Evolutionary conservation across 2,329 filamentous ascomycete genomes (phyloP).

Genomic region (Trichoderma guizhouense): DNA sequence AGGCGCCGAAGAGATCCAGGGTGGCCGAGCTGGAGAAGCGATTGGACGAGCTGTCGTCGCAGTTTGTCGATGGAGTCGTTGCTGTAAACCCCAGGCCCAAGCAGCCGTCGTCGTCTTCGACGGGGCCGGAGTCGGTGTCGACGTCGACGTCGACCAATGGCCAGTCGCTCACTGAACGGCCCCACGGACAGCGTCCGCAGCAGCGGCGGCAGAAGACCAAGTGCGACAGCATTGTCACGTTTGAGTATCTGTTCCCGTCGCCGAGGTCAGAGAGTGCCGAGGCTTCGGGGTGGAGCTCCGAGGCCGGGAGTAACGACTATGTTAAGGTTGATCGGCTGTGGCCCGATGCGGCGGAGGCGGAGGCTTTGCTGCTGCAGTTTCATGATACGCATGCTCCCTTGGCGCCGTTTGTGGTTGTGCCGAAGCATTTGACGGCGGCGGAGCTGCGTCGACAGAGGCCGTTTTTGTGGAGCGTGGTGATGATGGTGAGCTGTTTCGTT

Average conservation of each 20-base stretch:
- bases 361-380: constrained; percentile 38
- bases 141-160: neutral
- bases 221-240: constrained; percentile 23
- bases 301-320: constrained; percentile 1
- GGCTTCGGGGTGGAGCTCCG: constrained; percentile 14
- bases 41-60: constrained; percentile 47
- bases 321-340: constrained; percentile 32
- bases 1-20: constrained; percentile 45
- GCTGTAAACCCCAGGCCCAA: neutral
- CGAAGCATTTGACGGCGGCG: constrained; percentile 34
- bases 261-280: constrained; percentile 24
- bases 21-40: constrained; percentile 51
- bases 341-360: constrained; percentile 42
- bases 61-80: constrained; percentile 33
- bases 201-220: constrained; percentile 4
- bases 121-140: neutral
- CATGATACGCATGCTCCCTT: constrained; percentile 33
- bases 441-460: constrained; percentile 39
- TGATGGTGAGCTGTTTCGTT: constrained; percentile 42
- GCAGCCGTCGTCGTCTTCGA: neutral
- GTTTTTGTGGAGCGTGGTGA: constrained; percentile 48
- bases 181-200: neutral
- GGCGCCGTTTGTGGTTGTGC: constrained; percentile 46
- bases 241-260: constrained; percentile 38
- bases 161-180: constrained; percentile 4